Base-by-base conservation (phyloP, 768 basidiomycete species). In the Cyclocybe aegerita region DNA sequence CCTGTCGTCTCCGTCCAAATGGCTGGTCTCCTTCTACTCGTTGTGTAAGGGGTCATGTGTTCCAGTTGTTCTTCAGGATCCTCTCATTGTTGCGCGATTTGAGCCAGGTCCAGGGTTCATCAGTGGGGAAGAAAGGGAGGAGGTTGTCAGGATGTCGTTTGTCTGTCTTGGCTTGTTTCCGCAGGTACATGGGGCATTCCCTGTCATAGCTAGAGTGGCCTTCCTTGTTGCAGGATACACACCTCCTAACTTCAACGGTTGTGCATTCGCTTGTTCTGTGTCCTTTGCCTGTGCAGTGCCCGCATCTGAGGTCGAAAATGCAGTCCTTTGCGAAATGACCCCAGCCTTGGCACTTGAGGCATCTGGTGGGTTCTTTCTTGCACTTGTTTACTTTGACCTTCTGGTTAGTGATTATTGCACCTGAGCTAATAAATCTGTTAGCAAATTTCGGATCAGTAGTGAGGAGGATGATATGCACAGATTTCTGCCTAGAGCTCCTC, bases 301-400 rank as follows among this genome's bases (percentile, higher is more conserved):
- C 50, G 34, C 61, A 62, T 14, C 36, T 52, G 39, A 60, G 58
- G 2, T 40, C 34, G 6, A 23, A 7, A 1, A 14, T 42, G 48
- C 63, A 64, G 11, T 54, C 53, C 12, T 9, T 11, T 4, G 59
- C 59, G 0, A 58, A n/a, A 41, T 64, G 62, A 9, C 50, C 48
- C 23, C 35, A 61, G 9, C 46, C 50, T 8, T 64, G 60, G 47
- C 62, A 64, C 35, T 64, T 64, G 34, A 58, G 52, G 46, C 60
- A 64, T 15, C 53, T 29, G 0, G 51, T 46, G 0, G 54, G 58
- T 12, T 62, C 58, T 14, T 51, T 54, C 31, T 53, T 57, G 39
- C 32, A 36, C 31, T 62, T 62, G 7, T 46, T 29, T 0, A 47
- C 49, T 9, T 33, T 6, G 2, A 52, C 32, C 29, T 32, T 17